These are phyloP conservation scores for Vitis hybrid DNA, from an alignment of 177 flowering plant genomes.

Conservation along the genomic window DNA sequence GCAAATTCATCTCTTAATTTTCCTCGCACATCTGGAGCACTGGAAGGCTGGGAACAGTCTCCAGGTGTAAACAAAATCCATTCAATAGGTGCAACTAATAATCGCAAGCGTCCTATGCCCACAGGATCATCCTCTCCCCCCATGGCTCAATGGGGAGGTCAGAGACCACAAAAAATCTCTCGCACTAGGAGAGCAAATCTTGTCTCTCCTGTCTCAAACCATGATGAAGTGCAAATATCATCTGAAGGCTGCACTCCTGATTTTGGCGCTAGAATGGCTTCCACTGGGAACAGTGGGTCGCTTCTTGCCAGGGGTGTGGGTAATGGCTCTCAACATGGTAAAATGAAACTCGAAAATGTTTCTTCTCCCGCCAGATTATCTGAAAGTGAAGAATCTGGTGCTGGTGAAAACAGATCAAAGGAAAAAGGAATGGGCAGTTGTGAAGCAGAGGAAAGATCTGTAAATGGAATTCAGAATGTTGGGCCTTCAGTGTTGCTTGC, in stretches of 20 bases:
- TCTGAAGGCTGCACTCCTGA: slow-evolving; percentile 64
- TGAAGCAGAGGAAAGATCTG: slow-evolving; percentile 43
- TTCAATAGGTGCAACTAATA: slow-evolving; percentile 43
- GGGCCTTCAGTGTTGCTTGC: slow-evolving; percentile 28
- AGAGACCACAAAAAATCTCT: slow-evolving; percentile 77
- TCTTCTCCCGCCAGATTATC: slow-evolving; percentile 70
- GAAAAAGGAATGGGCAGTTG: slow-evolving; percentile 39
- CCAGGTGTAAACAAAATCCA: slow-evolving; percentile 47
- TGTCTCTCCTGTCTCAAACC: slow-evolving; percentile 69
- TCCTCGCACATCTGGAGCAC: slow-evolving; percentile 48
- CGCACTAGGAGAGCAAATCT: slow-evolving; percentile 80
- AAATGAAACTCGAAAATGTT: slow-evolving; percentile 55
- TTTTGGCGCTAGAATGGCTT: slow-evolving; percentile 42
- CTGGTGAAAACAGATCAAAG: slow-evolving; percentile 56
- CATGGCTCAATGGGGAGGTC: slow-evolving; percentile 88
- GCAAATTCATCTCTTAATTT: slow-evolving; percentile 56
- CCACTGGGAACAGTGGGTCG: slow-evolving; percentile 43
- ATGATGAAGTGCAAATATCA: slow-evolving; percentile 57
- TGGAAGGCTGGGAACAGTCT: slow-evolving; percentile 73
- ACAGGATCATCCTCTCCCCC: slow-evolving; percentile 74
- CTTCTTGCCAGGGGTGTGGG: slow-evolving; percentile 32
- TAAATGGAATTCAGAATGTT: slow-evolving; percentile 29
- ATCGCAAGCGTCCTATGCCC: slow-evolving; percentile 67
- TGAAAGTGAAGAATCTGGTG: slow-evolving; percentile 89
- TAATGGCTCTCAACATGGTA: slow-evolving; percentile 48